Percentiles rank a stretch among this genome's conserved stretches.
These are phyloP conservation scores for Myriosclerotinia scirpicola DNA, from an alignment of 2,329 filamentous ascomycete species.

Conservation along the genomic window DNA sequence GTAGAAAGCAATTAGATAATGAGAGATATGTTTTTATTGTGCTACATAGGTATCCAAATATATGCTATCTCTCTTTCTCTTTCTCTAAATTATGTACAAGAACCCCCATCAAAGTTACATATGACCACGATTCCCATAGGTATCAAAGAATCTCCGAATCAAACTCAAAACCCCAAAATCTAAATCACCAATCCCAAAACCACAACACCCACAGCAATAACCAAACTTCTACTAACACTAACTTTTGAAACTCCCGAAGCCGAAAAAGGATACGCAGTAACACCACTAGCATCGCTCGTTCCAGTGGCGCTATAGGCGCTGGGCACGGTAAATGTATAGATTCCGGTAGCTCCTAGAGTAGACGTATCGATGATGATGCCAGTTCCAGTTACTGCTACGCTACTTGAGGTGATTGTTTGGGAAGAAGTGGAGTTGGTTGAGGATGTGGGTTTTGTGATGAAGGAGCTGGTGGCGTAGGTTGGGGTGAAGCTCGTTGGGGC, in stretches of 20 bases:
- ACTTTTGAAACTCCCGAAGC: constrained; percentile 2
- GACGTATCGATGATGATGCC: constrained; percentile 14
- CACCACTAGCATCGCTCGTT: constrained; percentile 2
- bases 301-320: constrained; percentile 12
- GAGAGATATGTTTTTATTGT: background rate
- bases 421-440: background rate
- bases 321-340: constrained; percentile 19
- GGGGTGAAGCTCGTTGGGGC: background rate
- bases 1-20: background rate
- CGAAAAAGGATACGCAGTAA: constrained; percentile 7
- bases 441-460: constrained; percentile 13
- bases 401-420: background rate
- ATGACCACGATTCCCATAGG: background rate
- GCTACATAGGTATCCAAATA: background rate
- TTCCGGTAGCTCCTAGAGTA: background rate
- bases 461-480: constrained; percentile 6
- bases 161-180: background rate
- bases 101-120: background rate
- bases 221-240: background rate
- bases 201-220: background rate
- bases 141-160: background rate
- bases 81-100: background rate
- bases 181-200: background rate
- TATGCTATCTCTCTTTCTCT: background rate
- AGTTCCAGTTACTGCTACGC: background rate